phyloP scores from a whole-genome alignment of 106 monocot genomes.

The Dioscorea dumetorum region DNA sequence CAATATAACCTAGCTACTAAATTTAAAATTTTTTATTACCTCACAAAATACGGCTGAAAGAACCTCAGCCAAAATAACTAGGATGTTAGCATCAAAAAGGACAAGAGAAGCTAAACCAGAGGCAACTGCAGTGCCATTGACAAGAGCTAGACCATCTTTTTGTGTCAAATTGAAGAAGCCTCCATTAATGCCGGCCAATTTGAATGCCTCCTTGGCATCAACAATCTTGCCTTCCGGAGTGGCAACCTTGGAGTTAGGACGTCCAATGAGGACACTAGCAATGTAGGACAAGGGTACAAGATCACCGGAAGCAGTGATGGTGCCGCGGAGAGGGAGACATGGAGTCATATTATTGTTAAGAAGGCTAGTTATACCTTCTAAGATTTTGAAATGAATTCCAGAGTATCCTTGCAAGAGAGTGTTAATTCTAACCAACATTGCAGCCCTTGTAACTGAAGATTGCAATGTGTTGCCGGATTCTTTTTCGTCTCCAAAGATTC shows the following conservation, averaged over 20 bases:
- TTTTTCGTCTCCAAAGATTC: slow-evolving; percentile 37
- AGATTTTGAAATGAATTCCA: slow-evolving; percentile 93
- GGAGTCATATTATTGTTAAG: slow-evolving; percentile 71
- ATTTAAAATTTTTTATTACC: too few relatives aligned
- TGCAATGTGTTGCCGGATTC: slow-evolving; percentile 21
- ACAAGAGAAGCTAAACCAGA: slow-evolving; percentile 82
- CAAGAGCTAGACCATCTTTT: slow-evolving; percentile 89
- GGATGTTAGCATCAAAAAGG: slow-evolving; percentile 73
- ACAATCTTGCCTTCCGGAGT: slow-evolving; percentile 36
- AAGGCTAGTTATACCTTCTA: slow-evolving; percentile 62
- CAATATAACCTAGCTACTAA: too few relatives aligned
- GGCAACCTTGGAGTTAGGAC: slow-evolving; percentile 22
- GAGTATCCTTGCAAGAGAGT: slow-evolving; percentile 96
- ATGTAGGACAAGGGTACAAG: slow-evolving; percentile 96
- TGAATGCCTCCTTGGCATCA: slow-evolving; percentile 58
- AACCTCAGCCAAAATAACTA: slow-evolving; percentile 57
- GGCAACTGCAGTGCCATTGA: slow-evolving; percentile 95
- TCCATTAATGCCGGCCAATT: slow-evolving; percentile 42
- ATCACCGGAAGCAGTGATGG: slow-evolving; percentile 93
- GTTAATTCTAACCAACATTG: slow-evolving; percentile 86
- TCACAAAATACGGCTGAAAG: slow-evolving; percentile 60
- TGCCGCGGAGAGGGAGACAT: slow-evolving; percentile 79
- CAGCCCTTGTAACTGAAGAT: slow-evolving; percentile 36
- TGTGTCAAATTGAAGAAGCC: slow-evolving; percentile 90
- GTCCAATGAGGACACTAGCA: slow-evolving; percentile 47